phyloP scores from a whole-genome alignment of 305 asterid genomes.

The Fraxinus angustifolia region DNA sequence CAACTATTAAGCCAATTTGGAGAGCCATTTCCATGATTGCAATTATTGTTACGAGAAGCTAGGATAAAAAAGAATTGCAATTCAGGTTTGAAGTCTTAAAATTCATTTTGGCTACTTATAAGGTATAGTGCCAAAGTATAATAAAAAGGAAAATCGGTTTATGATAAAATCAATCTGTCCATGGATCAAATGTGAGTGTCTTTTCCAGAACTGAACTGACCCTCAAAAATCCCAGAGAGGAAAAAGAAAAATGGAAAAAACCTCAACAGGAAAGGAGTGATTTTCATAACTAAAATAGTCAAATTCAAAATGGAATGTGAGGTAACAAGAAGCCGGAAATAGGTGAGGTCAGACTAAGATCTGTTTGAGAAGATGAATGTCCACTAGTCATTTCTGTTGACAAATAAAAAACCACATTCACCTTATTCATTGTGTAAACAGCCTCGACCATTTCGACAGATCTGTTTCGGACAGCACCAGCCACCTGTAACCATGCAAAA shows the following conservation, averaged over 20 bases:
- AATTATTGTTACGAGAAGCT: slow-evolving; percentile 12
- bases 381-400: neutral
- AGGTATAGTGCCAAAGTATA: slow-evolving; percentile 8
- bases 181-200: slow-evolving; percentile 11
- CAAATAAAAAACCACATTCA: slow-evolving; percentile 17
- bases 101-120: neutral
- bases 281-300: slow-evolving; percentile 5
- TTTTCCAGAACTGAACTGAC: slow-evolving; percentile 17
- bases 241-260: neutral
- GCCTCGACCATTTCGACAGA: slow-evolving; percentile 85
- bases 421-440: slow-evolving; percentile 83
- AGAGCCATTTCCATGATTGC: slow-evolving; percentile 15
- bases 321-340: slow-evolving; percentile 17
- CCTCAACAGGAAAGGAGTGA: neutral
- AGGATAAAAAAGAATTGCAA: neutral
- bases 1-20: neutral
- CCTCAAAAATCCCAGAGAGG: neutral
- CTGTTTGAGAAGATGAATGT: slow-evolving; percentile 9
- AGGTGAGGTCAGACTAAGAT: slow-evolving; percentile 2
- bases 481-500: slow-evolving; percentile 52
- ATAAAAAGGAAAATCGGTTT: slow-evolving; percentile 6
- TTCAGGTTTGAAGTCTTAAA: neutral
- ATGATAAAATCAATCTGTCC: neutral
- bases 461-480: slow-evolving; percentile 62
- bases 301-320: neutral